phyloP scores from a whole-genome alignment of 176 grass and related monocot species.

The Carex parvula region DNA sequence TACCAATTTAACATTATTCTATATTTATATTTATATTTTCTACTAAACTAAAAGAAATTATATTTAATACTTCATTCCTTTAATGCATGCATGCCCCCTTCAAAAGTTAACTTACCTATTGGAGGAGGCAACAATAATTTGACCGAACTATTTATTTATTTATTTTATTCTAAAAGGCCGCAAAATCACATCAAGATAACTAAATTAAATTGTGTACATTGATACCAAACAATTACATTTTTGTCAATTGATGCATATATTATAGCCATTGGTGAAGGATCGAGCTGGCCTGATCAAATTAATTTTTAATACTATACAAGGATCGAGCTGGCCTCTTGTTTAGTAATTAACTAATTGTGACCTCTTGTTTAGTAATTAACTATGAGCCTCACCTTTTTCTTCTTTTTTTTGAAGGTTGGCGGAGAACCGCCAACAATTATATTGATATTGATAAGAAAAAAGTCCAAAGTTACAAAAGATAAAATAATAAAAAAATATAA shows the following conservation, averaged over 20 bases:
- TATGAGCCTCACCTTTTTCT: no score
- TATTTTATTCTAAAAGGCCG: not conserved
- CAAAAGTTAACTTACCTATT: not conserved
- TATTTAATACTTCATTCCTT: no score
- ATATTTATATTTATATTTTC: no score
- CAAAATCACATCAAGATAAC: not conserved
- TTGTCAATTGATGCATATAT: constrained; percentile 2
- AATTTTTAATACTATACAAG: not conserved
- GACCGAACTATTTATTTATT: not conserved
- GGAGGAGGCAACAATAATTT: not conserved
- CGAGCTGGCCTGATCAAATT: not conserved
- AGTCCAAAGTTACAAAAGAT: no score
- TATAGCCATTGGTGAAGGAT: not conserved
- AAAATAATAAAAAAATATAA: no score
- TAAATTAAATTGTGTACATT: not conserved
- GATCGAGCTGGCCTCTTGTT: no score
- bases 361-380: no score
- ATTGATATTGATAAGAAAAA: no score
- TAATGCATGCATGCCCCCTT: not conserved
- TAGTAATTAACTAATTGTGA: no score
- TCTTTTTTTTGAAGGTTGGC: no score
- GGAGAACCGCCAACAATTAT: no score
- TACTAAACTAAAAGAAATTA: no score
- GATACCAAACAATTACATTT: not conserved
- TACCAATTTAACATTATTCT: not conserved